These are phyloP conservation scores for Tricholoma furcatifolium DNA, from an alignment of 768 basidiomycete genomes.

Conservation along the genomic window DNA sequence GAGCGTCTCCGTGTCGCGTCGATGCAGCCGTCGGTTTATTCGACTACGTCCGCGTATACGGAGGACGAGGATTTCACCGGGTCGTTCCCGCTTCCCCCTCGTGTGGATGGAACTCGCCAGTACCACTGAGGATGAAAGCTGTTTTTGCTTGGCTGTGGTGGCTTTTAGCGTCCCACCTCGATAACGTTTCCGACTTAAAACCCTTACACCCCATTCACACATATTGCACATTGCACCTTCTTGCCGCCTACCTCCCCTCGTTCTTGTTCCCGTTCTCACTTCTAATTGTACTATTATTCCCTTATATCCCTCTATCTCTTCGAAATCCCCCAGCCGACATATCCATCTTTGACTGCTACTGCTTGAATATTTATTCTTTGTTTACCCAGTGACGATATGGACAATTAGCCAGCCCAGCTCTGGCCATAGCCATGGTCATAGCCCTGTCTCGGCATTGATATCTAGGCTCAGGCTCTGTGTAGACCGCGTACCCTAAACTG, in stretches of 20 bases:
- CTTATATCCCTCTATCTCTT: background rate
- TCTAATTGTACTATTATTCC: slow-evolving; percentile 1
- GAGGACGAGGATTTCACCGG: slow-evolving; percentile 36
- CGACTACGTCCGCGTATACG: slow-evolving; percentile 32
- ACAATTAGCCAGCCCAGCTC: background rate
- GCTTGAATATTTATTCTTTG: slow-evolving; percentile 2
- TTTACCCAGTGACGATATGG: background rate
- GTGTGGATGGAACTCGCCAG: slow-evolving; percentile 6
- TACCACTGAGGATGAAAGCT: background rate
- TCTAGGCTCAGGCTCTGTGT: background rate
- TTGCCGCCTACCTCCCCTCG: background rate
- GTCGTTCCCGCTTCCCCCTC: slow-evolving; percentile 41
- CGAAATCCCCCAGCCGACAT: background rate
- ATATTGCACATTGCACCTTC: background rate
- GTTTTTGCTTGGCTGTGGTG: too few species aligned
- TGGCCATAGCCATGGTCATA: too few species aligned
- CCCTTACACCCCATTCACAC: too few species aligned
- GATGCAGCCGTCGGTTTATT: slow-evolving; percentile 52
- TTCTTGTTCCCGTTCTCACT: background rate
- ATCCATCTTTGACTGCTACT: background rate
- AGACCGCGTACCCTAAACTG: background rate
- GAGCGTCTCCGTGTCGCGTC: slow-evolving; percentile 55
- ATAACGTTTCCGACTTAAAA: too few species aligned
- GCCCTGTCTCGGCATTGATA: background rate
- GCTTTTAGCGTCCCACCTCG: too few species aligned